Evolutionary conservation across 805 yeast genomes (phyloP).

Genomic region (Candida mattraensis): DNA sequence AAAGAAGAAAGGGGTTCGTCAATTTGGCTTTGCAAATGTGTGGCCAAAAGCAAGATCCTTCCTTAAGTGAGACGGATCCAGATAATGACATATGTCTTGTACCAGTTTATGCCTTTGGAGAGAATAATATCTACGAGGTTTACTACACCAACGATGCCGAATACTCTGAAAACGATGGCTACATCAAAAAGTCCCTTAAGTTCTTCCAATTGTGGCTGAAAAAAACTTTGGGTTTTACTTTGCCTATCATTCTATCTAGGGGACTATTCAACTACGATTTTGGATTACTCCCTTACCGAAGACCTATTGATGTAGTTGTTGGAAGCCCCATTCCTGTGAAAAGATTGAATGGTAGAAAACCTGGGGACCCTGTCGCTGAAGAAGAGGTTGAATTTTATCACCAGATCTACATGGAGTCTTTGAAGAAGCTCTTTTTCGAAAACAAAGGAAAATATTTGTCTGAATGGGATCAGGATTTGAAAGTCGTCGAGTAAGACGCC

Average conservation of each 20-base stretch:
- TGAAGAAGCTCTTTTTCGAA: slow-evolving; percentile 62
- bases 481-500: slow-evolving; percentile 40
- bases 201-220: slow-evolving; percentile 74
- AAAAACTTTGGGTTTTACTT: slow-evolving; percentile 69
- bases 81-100: slow-evolving; percentile 80
- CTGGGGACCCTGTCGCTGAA: slow-evolving; percentile 33
- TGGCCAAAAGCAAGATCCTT: slow-evolving; percentile 12
- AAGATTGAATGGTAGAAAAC: slow-evolving; percentile 23
- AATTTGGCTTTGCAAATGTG: slow-evolving; percentile 72
- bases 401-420: slow-evolving; percentile 60
- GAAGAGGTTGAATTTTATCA: slow-evolving; percentile 71
- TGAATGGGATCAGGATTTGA: slow-evolving; percentile 47
- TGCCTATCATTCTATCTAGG: slow-evolving; percentile 89
- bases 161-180: slow-evolving; percentile 20
- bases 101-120: slow-evolving; percentile 91
- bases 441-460: slow-evolving; percentile 55
- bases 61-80: slow-evolving; percentile 9
- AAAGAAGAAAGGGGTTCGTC: slow-evolving; percentile 83
- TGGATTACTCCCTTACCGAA: slow-evolving; percentile 85
- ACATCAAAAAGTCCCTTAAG: slow-evolving; percentile 41
- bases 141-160: slow-evolving; percentile 29
- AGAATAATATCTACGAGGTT: slow-evolving; percentile 58
- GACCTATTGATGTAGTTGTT: slow-evolving; percentile 72
- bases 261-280: slow-evolving; percentile 91
- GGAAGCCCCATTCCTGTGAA: slow-evolving; percentile 57